A percentile compares a stretch with the other conserved stretches of the same genome.
Evolutionary conservation across 139 green algal genomes (phyloP).

Genomic region (Tetraselmis striata): DNA sequence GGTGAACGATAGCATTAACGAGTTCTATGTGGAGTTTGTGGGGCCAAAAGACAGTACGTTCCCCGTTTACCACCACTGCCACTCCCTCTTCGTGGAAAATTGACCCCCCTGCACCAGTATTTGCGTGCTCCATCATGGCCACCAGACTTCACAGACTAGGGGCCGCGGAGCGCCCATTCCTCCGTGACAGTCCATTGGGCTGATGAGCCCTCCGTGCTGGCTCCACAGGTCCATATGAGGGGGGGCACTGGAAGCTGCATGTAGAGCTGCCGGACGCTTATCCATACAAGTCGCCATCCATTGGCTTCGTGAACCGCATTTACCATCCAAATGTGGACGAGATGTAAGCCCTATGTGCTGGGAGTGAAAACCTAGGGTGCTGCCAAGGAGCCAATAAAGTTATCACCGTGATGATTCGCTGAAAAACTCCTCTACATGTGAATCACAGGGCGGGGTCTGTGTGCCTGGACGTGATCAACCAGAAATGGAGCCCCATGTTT

Average conservation of each 20-base stretch:
- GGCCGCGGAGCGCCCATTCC: too few relatives aligned
- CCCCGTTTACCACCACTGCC: neutral
- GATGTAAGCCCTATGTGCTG: conserved; percentile 34
- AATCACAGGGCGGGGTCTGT: conserved; percentile 83
- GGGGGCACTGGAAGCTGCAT: conserved; percentile 89
- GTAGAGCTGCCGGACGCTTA: conserved; percentile 93
- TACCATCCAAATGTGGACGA: conserved; percentile 99
- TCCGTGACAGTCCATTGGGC: too few relatives aligned
- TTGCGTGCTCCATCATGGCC: neutral
- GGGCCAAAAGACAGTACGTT: conserved; percentile 77
- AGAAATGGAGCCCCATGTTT: conserved; percentile 99
- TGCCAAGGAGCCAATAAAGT: too few relatives aligned
- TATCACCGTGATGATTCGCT: too few relatives aligned
- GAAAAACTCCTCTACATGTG: too few relatives aligned
- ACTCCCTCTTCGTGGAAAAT: neutral
- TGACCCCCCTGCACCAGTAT: neutral
- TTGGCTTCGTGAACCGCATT: conserved; percentile 97
- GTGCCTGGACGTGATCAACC: conserved; percentile 99
- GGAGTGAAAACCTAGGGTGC: neutral
- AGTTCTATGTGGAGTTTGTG: conserved; percentile 88
- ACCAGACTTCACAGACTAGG: too few relatives aligned
- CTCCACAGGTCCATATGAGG: conserved; percentile 87
- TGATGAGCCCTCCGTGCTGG: too few relatives aligned
- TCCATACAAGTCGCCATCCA: conserved; percentile 86
- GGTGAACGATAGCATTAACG: conserved; percentile 87